A percentile compares a stretch with the other conserved stretches of the same genome.
These are phyloP conservation scores for Ceratonia siliqua DNA, from an alignment of 306 rosid genomes.

Conservation along the genomic window DNA sequence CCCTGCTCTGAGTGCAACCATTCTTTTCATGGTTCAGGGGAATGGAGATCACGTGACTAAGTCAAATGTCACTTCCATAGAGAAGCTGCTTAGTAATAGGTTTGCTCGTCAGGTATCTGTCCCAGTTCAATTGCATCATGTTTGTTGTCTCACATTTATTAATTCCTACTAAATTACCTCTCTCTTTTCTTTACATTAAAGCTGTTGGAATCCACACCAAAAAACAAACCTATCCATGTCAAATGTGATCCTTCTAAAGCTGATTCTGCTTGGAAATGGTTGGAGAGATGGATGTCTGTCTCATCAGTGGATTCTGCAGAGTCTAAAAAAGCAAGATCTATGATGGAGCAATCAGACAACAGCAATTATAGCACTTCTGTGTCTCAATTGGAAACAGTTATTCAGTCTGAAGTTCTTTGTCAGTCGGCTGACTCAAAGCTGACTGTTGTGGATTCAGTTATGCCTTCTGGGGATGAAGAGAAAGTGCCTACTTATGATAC, in stretches of 20 bases:
- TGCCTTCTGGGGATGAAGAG: conserved; percentile 65
- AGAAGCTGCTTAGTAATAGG: conserved; percentile 73
- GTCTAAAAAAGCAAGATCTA: conserved; percentile 31
- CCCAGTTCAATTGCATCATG: conserved; percentile 11
- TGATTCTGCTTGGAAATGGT: conserved; percentile 94
- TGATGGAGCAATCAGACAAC: conserved; percentile 45
- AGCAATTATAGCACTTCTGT: conserved; percentile 33
- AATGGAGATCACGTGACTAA: conserved; percentile 40
- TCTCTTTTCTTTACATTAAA: conserved; percentile 27
- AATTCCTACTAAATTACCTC: conserved; percentile 25
- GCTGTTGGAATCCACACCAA: conserved; percentile 83
- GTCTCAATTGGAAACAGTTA: conserved; percentile 41
- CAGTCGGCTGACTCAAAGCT: conserved; percentile 50
- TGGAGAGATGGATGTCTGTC: conserved; percentile 93
- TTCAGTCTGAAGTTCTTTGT: conserved; percentile 42
- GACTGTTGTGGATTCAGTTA: conserved; percentile 37
- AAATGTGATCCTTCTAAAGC: conserved; percentile 82
- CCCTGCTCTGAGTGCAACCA: background rate
- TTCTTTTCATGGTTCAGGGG: conserved; percentile 52
- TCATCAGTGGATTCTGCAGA: conserved; percentile 49
- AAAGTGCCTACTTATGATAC: conserved; percentile 47
- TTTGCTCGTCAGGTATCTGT: conserved; percentile 81
- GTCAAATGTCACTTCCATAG: conserved; percentile 55
- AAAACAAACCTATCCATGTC: conserved; percentile 61
- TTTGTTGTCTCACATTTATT: background rate